These are phyloP conservation scores for Odonthalia washingtoniensis DNA, from an alignment of 31 red algal genomes.

Conservation along the genomic window DNA sequence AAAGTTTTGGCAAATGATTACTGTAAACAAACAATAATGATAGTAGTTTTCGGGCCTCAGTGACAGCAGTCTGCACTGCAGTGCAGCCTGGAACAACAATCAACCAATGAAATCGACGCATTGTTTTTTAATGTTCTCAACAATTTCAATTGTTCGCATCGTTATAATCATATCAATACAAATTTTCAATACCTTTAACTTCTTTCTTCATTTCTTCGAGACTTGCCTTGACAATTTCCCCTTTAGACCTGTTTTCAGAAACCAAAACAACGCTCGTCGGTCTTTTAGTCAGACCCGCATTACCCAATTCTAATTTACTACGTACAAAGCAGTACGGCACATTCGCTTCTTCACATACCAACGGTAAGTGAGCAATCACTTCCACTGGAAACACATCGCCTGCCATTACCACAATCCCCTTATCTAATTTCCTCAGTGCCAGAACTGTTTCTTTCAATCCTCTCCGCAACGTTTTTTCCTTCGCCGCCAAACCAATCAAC, in stretches of 20 bases:
- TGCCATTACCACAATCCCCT: slow-evolving; percentile 87
- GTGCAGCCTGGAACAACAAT: too few species aligned
- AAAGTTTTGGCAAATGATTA: too few species aligned
- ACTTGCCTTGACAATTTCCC: slow-evolving; percentile 43
- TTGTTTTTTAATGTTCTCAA: too few species aligned
- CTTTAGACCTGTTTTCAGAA: slow-evolving; percentile 64
- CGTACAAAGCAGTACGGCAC: slow-evolving; percentile 94
- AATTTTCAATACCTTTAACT: slow-evolving; percentile 67
- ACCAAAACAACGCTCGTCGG: slow-evolving; percentile 94
- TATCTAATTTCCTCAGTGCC: slow-evolving; percentile 76
- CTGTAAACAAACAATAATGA: too few species aligned
- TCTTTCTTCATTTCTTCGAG: slow-evolving; percentile 52
- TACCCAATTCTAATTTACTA: slow-evolving; percentile 78
- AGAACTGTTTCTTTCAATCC: slow-evolving; percentile 97
- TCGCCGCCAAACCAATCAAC: slow-evolving; percentile 76
- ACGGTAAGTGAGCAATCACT: slow-evolving; percentile 90
- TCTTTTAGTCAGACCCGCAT: slow-evolving; percentile 84
- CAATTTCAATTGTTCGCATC: not conserved
- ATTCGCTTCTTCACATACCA: slow-evolving; percentile 91
- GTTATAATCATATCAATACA: slow-evolving; percentile 56
- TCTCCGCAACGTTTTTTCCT: slow-evolving; percentile 76
- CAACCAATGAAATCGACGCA: too few species aligned
- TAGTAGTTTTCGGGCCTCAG: too few species aligned
- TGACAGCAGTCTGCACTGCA: too few species aligned
- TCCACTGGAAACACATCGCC: slow-evolving; percentile 97